Evolutionary conservation across 768 basidiomycete species (phyloP).

Genomic region (Cyclocybe aegerita): DNA sequence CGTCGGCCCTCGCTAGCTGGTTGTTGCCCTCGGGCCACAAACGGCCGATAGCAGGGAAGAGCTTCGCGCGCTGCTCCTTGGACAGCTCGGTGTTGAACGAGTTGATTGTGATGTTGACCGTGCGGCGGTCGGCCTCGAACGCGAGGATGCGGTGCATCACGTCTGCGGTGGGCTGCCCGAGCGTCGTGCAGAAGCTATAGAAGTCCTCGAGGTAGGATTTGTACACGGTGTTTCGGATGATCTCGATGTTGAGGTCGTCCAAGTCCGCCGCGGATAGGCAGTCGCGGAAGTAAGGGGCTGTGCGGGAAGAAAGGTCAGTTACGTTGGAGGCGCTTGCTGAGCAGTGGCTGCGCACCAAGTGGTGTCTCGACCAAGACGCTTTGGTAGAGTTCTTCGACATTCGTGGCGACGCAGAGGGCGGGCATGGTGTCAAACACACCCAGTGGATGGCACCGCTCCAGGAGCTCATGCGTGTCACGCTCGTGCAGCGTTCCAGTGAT

Average conservation of each 20-base stretch:
- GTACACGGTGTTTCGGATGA: slow-evolving; percentile 98
- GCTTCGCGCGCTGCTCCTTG: slow-evolving; percentile 91
- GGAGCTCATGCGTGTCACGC: slow-evolving; percentile 93
- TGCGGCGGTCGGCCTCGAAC: slow-evolving; percentile 96
- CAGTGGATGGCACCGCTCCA: slow-evolving; percentile 95
- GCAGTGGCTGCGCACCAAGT: slow-evolving; percentile 59
- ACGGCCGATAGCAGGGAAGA: slow-evolving; percentile 92
- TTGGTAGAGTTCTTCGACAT: slow-evolving; percentile 96
- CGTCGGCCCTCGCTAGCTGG: slow-evolving; percentile 89
- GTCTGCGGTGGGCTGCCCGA: slow-evolving; percentile 85
- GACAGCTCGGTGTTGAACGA: slow-evolving; percentile 94
- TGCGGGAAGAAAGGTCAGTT: background rate
- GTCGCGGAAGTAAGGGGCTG: slow-evolving; percentile 94
- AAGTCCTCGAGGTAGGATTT: slow-evolving; percentile 99
- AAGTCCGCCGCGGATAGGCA: slow-evolving; percentile 94
- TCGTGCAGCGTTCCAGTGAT: slow-evolving; percentile 98
- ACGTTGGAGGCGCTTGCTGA: background rate
- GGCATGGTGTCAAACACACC: slow-evolving; percentile 99
- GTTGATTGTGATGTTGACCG: slow-evolving; percentile 99
- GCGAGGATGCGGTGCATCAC: slow-evolving; percentile 90
- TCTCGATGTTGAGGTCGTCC: slow-evolving; percentile 99
- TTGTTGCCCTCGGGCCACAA: slow-evolving; percentile 97
- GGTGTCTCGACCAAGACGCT: slow-evolving; percentile 98
- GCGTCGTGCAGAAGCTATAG: slow-evolving; percentile 73
- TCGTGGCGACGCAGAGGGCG: slow-evolving; percentile 97